Conservation (phyloP, 2,329 filamentous ascomycete genomes). For the Lasiodiplodia hormozganensis region DNA sequence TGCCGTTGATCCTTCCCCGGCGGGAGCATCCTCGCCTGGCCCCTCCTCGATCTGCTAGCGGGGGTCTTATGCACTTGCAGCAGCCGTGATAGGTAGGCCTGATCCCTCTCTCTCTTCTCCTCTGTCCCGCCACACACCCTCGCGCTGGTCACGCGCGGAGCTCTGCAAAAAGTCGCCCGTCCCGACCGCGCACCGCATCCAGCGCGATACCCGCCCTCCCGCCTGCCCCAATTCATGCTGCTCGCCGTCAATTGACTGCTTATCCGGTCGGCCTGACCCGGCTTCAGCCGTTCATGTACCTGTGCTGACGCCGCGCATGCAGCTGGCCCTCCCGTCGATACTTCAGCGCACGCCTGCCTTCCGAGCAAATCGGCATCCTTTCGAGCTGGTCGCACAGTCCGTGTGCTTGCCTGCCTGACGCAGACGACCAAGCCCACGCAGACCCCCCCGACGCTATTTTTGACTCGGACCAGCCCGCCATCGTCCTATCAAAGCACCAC, state of each 20-base stretch:
- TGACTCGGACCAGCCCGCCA: constrained; percentile 9
- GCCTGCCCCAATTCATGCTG: neutral
- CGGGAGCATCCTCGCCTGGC: constrained; percentile 26
- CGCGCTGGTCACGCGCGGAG: constrained; percentile 25
- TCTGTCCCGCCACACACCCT: constrained; percentile 29
- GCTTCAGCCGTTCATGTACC: constrained; percentile 27
- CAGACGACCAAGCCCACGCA: constrained; percentile 11
- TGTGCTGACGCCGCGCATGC: constrained; percentile 27
- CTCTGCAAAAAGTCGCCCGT: constrained; percentile 18
- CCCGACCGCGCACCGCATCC: constrained; percentile 27
- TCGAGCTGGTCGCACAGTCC: constrained; percentile 25
- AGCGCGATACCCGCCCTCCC: constrained; percentile 7
- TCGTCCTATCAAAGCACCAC: constrained; percentile 23
- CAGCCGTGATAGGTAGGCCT: constrained; percentile 27
- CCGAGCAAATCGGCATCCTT: constrained; percentile 29
- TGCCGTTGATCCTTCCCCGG: constrained; percentile 23
- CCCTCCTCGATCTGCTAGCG: constrained; percentile 24
- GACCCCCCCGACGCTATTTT: constrained; percentile 26
- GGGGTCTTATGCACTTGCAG: constrained; percentile 25
- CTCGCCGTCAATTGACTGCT: constrained; percentile 19
- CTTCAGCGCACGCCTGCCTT: constrained; percentile 18
- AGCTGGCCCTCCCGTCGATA: constrained; percentile 26
- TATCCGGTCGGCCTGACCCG: constrained; percentile 21
- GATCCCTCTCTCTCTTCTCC: constrained; percentile 1
- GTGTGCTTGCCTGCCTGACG: constrained; percentile 21